Base-by-base conservation (phyloP, 176 grass and related monocot species). In the Areca catechu region DNA sequence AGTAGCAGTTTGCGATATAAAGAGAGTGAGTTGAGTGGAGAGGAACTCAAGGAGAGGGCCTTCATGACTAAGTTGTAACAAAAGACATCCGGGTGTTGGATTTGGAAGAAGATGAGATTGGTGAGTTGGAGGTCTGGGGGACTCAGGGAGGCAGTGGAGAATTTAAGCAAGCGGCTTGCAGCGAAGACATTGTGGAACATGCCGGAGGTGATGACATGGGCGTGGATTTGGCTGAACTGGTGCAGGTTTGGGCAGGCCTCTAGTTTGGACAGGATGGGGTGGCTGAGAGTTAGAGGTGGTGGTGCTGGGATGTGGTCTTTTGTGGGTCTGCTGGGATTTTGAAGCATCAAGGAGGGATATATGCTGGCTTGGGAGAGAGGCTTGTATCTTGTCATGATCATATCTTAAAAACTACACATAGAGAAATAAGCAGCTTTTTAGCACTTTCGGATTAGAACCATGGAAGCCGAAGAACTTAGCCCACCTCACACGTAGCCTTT, bases 151-250 rank as follows among this genome's bases (percentile, higher is more conserved):
- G 56, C 48, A 6, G 27, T 29, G 27, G 17, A 23, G 48, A 24
- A 30, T 48, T 61, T 61, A 16, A 71, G 16, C 57, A 51, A 22
- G 17, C 57, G 47, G 47, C n/a, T 71, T 30, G 49, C 56, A 6
- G 68, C 55, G 4, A 71, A 60, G 24, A 52, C 68, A 30, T 51
- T 17, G 48, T 20, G 16, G 56, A 61, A 53, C n/a, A 71, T 24
- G 18, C 56, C 57, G 0, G 43, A 60, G 22, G 49, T 17, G 56
- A 51, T 57, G 56, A 9, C 16, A 5, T 30, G 68, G 49, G 57
- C 68, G 20, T 60, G 68, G 54, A 57, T 18, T 57, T 69, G 54
- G 18, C 60, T 34, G 57, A 71, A 71, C n/a, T 27, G 68, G 37
- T 12, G 7, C 4, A 51, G 47, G 48, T 15, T 60, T 19, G 48